These are phyloP conservation scores for Cudoniella acicularis DNA, from an alignment of 495 filamentous ascomycete genomes.

Conservation along the genomic window DNA sequence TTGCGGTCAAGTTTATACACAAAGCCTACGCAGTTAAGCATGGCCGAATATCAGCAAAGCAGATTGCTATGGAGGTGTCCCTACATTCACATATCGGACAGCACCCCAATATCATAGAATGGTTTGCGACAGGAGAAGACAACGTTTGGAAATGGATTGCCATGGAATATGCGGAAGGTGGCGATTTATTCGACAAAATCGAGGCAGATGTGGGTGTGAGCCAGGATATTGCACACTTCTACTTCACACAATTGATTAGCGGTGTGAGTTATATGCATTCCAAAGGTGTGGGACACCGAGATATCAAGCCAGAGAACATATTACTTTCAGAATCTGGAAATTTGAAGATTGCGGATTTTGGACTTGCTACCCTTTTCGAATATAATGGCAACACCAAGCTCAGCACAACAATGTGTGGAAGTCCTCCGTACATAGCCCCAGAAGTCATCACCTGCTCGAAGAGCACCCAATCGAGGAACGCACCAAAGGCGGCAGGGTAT, in stretches of 20 bases:
- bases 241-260: slow-evolving; percentile 87
- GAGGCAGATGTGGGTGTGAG: slow-evolving; percentile 91
- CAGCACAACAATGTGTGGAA: slow-evolving; percentile 87
- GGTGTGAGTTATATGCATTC: slow-evolving; percentile 95
- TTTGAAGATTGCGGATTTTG: slow-evolving; percentile 96
- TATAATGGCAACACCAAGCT: slow-evolving; percentile 77
- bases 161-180: slow-evolving; percentile 95
- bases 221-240: slow-evolving; percentile 92
- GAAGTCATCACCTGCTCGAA: slow-evolving; percentile 66
- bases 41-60: slow-evolving; percentile 83
- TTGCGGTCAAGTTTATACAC: slow-evolving; percentile 98
- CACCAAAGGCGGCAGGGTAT: slow-evolving; percentile 63
- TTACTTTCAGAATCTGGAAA: slow-evolving; percentile 77
- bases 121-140: slow-evolving; percentile 85
- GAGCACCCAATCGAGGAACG: slow-evolving; percentile 34
- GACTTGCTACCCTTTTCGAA: slow-evolving; percentile 88
- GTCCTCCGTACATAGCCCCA: slow-evolving; percentile 94
- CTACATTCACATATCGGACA: slow-evolving; percentile 83
- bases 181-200: slow-evolving; percentile 98
- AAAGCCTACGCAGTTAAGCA: slow-evolving; percentile 87
- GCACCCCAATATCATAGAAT: slow-evolving; percentile 90
- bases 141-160: slow-evolving; percentile 93
- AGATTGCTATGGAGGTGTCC: slow-evolving; percentile 83
- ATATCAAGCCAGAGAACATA: slow-evolving; percentile 91
- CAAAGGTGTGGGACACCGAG: slow-evolving; percentile 82